Percentiles rank a stretch among this genome's conserved stretches.
Evolutionary conservation across 495 filamentous ascomycete genomes (phyloP).

Genomic region (Beverwykella pulmonaria): DNA sequence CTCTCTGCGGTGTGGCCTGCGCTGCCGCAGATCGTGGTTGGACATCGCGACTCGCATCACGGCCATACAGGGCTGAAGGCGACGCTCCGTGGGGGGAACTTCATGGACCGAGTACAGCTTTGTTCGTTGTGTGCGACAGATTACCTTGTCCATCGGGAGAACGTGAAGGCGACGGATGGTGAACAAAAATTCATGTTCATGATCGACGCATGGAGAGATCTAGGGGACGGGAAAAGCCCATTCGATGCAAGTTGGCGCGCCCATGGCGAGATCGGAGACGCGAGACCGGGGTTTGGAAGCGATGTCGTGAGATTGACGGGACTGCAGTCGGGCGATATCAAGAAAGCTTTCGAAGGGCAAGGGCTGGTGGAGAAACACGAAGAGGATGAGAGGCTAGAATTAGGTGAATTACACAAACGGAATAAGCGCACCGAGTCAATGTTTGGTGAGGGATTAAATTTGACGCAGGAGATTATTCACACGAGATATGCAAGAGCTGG

Average conservation of each 20-base stretch:
- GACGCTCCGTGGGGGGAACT: neutral
- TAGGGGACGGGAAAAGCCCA: slow-evolving; percentile 20
- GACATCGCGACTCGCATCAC: slow-evolving; percentile 15
- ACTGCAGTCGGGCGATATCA: slow-evolving; percentile 18
- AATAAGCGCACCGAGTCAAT: neutral
- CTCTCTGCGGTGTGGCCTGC: neutral
- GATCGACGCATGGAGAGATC: slow-evolving; percentile 23
- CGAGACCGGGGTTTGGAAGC: neutral
- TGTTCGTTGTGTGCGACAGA: slow-evolving; percentile 25
- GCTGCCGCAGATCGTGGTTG: slow-evolving; percentile 27
- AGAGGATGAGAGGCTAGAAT: neutral
- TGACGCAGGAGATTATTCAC: neutral
- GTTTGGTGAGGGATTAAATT: neutral
- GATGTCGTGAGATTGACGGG: slow-evolving; percentile 9
- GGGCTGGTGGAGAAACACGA: neutral
- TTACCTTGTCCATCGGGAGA: neutral
- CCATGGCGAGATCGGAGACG: slow-evolving; percentile 24
- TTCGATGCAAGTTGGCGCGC: slow-evolving; percentile 28
- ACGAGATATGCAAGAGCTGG: neutral
- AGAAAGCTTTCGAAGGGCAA: slow-evolving; percentile 12
- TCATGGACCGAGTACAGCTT: slow-evolving; percentile 1
- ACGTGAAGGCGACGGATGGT: neutral
- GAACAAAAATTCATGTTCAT: neutral
- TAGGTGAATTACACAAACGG: neutral
- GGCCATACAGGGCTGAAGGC: slow-evolving; percentile 13